Conservation (phyloP, 139 green algal species). For the Volvox africanus region DNA sequence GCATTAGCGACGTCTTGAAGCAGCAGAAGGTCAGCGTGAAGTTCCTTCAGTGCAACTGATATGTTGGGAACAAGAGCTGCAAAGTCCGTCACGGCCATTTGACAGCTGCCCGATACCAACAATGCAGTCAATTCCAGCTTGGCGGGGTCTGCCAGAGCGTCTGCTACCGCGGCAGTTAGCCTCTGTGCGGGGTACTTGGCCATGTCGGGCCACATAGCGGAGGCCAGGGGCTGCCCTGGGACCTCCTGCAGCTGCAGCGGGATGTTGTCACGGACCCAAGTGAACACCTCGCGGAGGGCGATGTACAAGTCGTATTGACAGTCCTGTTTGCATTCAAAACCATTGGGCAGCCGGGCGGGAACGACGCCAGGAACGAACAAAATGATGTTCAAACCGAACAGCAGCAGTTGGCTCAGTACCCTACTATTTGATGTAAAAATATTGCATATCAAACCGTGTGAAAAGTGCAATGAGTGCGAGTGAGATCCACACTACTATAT, state of each 20-base stretch:
- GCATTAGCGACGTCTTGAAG: not conserved
- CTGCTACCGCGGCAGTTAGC: not conserved
- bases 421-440: too few species aligned
- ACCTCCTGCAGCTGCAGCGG: not conserved
- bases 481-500: too few species aligned
- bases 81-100: not conserved
- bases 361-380: too few species aligned
- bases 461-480: too few species aligned
- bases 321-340: not conserved
- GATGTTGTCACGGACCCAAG: conserved; percentile 30
- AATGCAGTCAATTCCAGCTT: not conserved
- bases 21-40: not conserved
- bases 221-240: not conserved
- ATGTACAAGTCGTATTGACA: conserved; percentile 30
- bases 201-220: not conserved
- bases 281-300: not conserved
- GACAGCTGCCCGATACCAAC: not conserved
- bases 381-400: too few species aligned
- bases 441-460: too few species aligned
- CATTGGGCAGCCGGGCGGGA: too few species aligned
- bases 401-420: too few species aligned
- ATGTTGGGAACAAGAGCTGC: not conserved
- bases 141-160: not conserved
- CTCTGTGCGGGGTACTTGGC: not conserved
- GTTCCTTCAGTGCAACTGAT: not conserved